Percentiles rank a stretch among this genome's conserved stretches.
These are phyloP conservation scores for Chrysoporthe austroafricana DNA, from an alignment of 2,329 filamentous ascomycete species.

Conservation along the genomic window DNA sequence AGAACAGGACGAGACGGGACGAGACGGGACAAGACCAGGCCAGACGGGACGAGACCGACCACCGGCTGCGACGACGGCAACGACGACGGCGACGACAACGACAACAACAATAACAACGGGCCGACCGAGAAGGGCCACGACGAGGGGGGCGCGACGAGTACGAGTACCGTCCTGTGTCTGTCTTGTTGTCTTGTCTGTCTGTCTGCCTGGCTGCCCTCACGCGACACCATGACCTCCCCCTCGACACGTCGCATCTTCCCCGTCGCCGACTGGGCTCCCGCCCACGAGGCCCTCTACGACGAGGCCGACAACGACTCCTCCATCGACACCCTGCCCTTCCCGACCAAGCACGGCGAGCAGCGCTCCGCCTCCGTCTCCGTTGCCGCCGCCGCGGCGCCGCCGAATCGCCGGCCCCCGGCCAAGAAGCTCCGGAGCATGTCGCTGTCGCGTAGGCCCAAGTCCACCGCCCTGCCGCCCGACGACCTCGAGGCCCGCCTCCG, in stretches of 20 bases:
- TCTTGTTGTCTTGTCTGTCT: too few relatives aligned
- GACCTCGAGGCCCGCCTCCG: slow-evolving; percentile 34
- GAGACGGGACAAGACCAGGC: background rate
- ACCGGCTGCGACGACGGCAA: too few relatives aligned
- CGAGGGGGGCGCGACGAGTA: background rate
- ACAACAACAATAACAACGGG: background rate
- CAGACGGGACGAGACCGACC: background rate
- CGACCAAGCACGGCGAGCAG: slow-evolving; percentile 29
- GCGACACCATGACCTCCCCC: slow-evolving; percentile 18
- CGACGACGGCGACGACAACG: too few relatives aligned
- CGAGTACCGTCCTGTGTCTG: too few relatives aligned
- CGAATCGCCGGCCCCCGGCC: slow-evolving; percentile 12
- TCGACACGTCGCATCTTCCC: slow-evolving; percentile 46
- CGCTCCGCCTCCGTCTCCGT: slow-evolving; percentile 26
- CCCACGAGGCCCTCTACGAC: slow-evolving; percentile 47
- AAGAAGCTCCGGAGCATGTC: slow-evolving; percentile 48
- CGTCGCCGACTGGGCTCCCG: slow-evolving; percentile 46
- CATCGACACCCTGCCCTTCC: slow-evolving; percentile 28
- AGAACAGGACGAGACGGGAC: background rate
- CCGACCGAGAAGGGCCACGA: too few relatives aligned
- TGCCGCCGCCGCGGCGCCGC: slow-evolving; percentile 14
- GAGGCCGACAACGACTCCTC: slow-evolving; percentile 33
- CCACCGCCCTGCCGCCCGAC: slow-evolving; percentile 41
- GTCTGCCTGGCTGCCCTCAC: too few relatives aligned
- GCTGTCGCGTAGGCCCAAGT: slow-evolving; percentile 54